Evolutionary conservation across 352 stramenopile species (phyloP), one percentile per base, ranked within the genome.

Genomic region (Globisporangium lucens): DNA sequence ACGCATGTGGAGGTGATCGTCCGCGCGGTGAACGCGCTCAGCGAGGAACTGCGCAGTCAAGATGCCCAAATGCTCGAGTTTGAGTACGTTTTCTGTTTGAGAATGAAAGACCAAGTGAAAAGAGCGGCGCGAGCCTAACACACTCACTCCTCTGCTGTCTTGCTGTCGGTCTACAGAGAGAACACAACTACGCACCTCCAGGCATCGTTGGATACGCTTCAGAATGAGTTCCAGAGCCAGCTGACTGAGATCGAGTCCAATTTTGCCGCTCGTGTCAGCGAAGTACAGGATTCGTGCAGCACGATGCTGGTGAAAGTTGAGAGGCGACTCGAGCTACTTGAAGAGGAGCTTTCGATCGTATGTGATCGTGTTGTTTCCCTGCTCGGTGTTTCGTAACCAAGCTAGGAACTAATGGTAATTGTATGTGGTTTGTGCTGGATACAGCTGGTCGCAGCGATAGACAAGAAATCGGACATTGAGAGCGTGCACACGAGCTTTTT

Each of bases 341-440:
- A 90, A 71, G 80, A 89, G 61, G 80, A 90, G 65, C 71, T 90
- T 49, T 72, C 68, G 4, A 73, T 84, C 47, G 70, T 90, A 41
- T 0, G 74, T 70, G 53, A 7, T 20, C n/a, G 9, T 20, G 4
- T 10, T 15, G 20, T 1, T 61, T 49, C 12, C 15, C 5, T 10
- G 43, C 9, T n/a, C 36, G 36, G 9, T 46, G 12, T 13, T 46
- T 20, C 9, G 12, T 17, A 10, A 46, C 12, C 36, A 46, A 7
- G 38, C 15, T 4, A 47, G 6, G 7, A 17, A 47, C 38, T 47
- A 47, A 47, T 47, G 3, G 51, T 57, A 6, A 29, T 38, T 64
- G 20, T 56, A 6, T 56, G 53, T 15, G 24, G 24, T 24, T 24
- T 24, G 30, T 33, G 30, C 29, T 36, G 5, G 22, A 9, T 52